Conservation (phyloP, 192 early-diverging fungal genomes). For the Rhizoclosmatium globosum region DNA sequence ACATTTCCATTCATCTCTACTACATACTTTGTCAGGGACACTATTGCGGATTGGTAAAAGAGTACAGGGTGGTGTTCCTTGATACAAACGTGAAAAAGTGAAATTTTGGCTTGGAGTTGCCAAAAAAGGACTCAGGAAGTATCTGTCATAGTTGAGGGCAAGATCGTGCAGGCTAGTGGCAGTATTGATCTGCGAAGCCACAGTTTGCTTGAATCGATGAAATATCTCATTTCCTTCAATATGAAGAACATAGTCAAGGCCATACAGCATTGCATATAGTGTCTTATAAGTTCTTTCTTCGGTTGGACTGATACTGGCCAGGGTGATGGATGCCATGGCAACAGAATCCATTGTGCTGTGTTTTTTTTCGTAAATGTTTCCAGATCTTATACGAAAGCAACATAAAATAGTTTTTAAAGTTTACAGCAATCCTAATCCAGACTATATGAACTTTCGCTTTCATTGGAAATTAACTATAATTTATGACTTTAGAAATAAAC, state of each 20-base stretch:
- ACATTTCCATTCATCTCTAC: background rate
- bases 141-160: background rate
- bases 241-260: background rate
- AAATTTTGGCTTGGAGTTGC: background rate
- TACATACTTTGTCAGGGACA: background rate
- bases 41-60: background rate
- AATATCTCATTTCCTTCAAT: background rate
- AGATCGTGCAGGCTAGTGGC: background rate
- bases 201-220: background rate
- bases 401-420: too few relatives aligned
- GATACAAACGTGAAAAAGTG: too few relatives aligned
- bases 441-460: too few relatives aligned
- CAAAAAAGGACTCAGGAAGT: background rate
- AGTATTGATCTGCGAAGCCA: background rate
- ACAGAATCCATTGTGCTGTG: too few relatives aligned
- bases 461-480: too few relatives aligned
- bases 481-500: too few relatives aligned
- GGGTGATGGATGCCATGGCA: too few relatives aligned
- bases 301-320: too few relatives aligned
- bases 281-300: background rate
- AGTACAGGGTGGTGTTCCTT: background rate
- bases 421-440: too few relatives aligned
- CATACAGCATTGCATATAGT: background rate
- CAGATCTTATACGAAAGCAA: too few relatives aligned
- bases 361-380: too few relatives aligned